Conservation (phyloP, 2,329 filamentous ascomycete genomes). For the Sporothrix protearum region DNA sequence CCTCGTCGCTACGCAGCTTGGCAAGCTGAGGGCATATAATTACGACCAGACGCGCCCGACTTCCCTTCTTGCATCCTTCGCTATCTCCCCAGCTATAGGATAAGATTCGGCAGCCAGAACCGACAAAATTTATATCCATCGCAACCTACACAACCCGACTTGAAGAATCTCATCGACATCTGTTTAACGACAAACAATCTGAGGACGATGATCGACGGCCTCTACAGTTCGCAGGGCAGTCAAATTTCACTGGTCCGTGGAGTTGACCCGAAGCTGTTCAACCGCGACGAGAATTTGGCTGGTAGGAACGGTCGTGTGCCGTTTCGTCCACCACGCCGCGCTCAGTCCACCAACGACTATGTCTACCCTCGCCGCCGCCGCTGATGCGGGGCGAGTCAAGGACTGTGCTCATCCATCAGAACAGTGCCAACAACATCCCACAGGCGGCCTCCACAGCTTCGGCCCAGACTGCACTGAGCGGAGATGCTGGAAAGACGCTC, state of each 20-base stretch:
- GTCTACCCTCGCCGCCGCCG: slow-evolving; percentile 33
- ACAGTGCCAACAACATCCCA: neutral
- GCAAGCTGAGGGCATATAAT: neutral
- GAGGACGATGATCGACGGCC: slow-evolving; percentile 36
- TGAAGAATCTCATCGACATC: neutral
- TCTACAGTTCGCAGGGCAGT: slow-evolving; percentile 30
- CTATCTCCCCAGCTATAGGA: neutral
- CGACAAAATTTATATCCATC: neutral
- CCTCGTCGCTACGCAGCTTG: neutral
- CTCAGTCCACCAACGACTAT: slow-evolving; percentile 48
- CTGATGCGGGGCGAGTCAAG: slow-evolving; percentile 23
- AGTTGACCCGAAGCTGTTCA: slow-evolving; percentile 33
- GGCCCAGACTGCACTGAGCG: neutral
- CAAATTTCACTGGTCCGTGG: slow-evolving; percentile 26
- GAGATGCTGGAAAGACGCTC: neutral
- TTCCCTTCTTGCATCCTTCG: neutral
- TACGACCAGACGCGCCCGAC: neutral
- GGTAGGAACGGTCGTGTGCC: slow-evolving; percentile 35
- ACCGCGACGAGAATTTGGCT: slow-evolving; percentile 43
- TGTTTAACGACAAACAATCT: neutral
- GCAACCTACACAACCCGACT: neutral
- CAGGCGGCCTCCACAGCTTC: neutral
- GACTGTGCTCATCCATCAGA: slow-evolving; percentile 23
- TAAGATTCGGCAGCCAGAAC: neutral
- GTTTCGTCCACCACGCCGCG: slow-evolving; percentile 43